These are phyloP conservation scores for Neurospora hispaniola DNA, from an alignment of 495 filamentous ascomycete genomes.

Conservation along the genomic window DNA sequence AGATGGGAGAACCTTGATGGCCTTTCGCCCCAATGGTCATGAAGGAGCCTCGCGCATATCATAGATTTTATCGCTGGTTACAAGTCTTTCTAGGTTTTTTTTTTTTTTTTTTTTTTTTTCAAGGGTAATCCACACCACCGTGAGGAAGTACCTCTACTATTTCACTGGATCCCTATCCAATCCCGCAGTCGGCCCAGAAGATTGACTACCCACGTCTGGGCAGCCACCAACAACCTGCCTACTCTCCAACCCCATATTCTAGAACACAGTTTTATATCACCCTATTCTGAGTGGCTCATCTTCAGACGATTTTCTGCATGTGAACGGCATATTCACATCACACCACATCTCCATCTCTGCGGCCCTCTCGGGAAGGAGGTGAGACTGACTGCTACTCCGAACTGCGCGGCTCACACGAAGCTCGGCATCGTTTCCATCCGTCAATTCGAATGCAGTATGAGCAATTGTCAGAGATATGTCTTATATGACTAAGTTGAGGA, in stretches of 20 bases:
- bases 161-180: neutral
- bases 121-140: neutral
- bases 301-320: neutral
- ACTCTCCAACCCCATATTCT: neutral
- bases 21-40: neutral
- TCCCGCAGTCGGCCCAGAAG: neutral
- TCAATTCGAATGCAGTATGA: neutral
- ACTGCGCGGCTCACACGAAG: neutral
- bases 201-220: neutral
- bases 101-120: too few species aligned
- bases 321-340: neutral
- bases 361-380: neutral
- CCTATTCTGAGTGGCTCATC: neutral
- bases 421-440: neutral
- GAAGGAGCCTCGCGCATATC: neutral
- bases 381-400: neutral
- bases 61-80: neutral
- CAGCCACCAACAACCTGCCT: neutral
- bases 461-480: neutral
- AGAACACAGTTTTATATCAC: neutral
- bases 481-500: neutral
- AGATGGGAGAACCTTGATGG: neutral
- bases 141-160: neutral
- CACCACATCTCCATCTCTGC: neutral
- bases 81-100: neutral